Base-by-base conservation (phyloP, 2,329 filamentous ascomycete genomes). In the Beauveria sp. region DNA sequence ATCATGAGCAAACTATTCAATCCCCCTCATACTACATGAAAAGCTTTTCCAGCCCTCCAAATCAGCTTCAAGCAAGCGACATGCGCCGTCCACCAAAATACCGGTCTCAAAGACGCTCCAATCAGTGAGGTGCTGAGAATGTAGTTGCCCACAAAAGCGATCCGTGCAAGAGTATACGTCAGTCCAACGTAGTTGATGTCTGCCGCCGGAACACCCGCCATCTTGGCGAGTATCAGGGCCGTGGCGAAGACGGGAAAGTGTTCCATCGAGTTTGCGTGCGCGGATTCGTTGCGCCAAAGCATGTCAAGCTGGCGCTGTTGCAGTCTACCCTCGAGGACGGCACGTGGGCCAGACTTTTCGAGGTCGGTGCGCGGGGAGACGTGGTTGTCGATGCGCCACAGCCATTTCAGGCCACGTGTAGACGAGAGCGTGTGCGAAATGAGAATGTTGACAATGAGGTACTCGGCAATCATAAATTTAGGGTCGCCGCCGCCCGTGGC, bases 201-300 rank as follows among this genome's bases (percentile, higher is more conserved):
- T 5, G 46, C 52, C 5, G 52, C 46, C 12, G 53, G 14, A 6
- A 62, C n/a, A 1, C 60, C 60, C 1, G 60, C 60, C 8, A 62
- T 5, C 45, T 57, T 56, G 22, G 52, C 60, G 14, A 62, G 53
- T 12, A 57, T 40, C 34, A 62, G 34, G 5, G 60, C 52, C 9
- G 53, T 42, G 28, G 52, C 60, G 7, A 62, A 51, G 34, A 62
- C 24, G 52, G 60, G 53, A 24, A 62, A 56, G 46, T 62, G 53
- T 8, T 62, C 60, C 60, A 57, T 51, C 22, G 53, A 62, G 60
- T 57, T 62, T 22, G 16, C 34, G n/a, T 62, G 60, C 5, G 60
- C 53, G 1, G 60, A 16, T 20, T 62, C 60, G 38, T 57, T 62
- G 45, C 60, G 60, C 52, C 34, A 16, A 0, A 62, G 46, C 60